Evolutionary conservation across 176 grass and related monocot species (phyloP), one percentile per base, ranked within the genome.

Genomic region (Aegilops umbellulata): DNA sequence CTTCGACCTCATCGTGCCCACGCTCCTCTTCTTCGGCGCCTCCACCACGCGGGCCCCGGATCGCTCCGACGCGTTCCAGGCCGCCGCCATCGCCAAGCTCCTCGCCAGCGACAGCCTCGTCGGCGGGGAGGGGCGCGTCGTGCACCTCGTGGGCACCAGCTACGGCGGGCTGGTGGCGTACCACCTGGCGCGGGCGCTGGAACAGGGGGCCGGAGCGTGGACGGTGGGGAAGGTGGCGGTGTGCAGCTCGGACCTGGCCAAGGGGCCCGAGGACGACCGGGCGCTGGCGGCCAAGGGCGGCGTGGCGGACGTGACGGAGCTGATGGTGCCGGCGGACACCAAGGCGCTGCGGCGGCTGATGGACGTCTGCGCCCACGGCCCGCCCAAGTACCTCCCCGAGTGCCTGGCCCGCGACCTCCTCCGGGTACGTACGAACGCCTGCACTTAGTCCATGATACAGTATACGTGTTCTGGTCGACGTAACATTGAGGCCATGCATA

Each of bases 81-180:
- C 95, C 13, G 86, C 88, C 78, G 76, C 77, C 46, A 34, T 98
- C 23, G 89, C 69, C 23, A 27, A 73, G 10, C 87, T 98, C 39
- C 77, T 98, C 62, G 35, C 72, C 26, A 75, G 20, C 62, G 44
- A 36, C 51, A 68, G 39, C 14, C 30, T 70, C 66, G 42, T 0
- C 65, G 69, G 16, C 19, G 36, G 1, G 41, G 77, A 12, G 20
- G 39, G 41, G 19, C 75, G 88, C 1, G 38, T 79, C 6, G 60
- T 90, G 79, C 90, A 92, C 65, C 68, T 98, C 35, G 91, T 80
- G 15, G 95, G 95, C 30, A 98, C 93, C 57, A 98, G 95, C 89
- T 98, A 95, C 86, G 95, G 93, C 55, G 95, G 95, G 17, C 92
- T 98, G 62, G 93, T 98, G 75, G 90, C 90, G 75, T 93, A 95